Evolutionary conservation across 257 asterid species (phyloP).

Genomic region (Petrea volubilis): DNA sequence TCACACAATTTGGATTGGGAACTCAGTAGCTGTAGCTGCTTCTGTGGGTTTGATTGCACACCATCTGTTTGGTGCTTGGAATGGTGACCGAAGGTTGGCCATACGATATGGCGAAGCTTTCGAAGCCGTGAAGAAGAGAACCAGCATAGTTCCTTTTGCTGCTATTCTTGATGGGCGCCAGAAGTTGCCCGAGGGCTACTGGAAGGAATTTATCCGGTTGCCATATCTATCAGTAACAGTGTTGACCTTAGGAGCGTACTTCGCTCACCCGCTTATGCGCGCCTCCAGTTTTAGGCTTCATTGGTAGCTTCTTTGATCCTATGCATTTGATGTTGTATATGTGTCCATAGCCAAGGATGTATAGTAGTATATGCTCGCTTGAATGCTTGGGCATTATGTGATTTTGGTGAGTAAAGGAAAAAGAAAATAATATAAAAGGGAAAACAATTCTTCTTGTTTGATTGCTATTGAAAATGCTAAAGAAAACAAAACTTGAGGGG

Average conservation of each 20-base stretch:
- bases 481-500: no score
- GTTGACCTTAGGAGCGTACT: slow-evolving; percentile 76
- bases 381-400: not conserved
- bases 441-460: no score
- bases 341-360: not conserved
- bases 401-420: no score
- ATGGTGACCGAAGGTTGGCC: slow-evolving; percentile 87
- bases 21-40: slow-evolving; percentile 85
- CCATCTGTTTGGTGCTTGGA: slow-evolving; percentile 96
- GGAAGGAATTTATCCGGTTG: slow-evolving; percentile 78
- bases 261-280: slow-evolving; percentile 92
- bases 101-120: slow-evolving; percentile 82
- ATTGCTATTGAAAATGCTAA: no score
- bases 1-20: slow-evolving; percentile 94
- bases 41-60: slow-evolving; percentile 89
- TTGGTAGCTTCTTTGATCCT: slow-evolving; percentile 50
- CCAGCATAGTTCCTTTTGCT: slow-evolving; percentile 87
- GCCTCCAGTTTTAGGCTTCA: slow-evolving; percentile 87
- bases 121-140: slow-evolving; percentile 70
- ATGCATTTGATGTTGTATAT: not conserved
- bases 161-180: slow-evolving; percentile 94
- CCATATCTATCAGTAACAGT: slow-evolving; percentile 76
- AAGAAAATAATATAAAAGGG: no score
- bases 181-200: slow-evolving; percentile 77
- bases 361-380: not conserved